Evolutionary conservation across 257 asterid species (phyloP).

Genomic region (Haberlea rhodopensis): DNA sequence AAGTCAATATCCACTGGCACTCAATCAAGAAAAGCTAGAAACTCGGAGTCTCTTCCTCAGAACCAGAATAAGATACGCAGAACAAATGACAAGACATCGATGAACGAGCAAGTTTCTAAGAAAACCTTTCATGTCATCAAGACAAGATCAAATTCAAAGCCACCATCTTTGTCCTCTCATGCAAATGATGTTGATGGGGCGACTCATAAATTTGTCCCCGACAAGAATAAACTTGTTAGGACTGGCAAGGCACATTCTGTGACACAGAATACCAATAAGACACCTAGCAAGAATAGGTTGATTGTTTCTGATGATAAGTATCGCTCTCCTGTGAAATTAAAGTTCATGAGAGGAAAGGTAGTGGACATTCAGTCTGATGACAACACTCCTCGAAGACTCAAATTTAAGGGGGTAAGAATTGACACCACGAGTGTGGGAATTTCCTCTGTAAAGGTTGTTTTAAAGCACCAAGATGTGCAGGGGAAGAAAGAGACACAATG

Average conservation of each 20-base stretch:
- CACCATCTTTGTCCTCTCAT: constrained; percentile 23
- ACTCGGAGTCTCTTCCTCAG: constrained; percentile 23
- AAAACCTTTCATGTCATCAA: constrained; percentile 31
- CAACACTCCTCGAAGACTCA: constrained; percentile 29
- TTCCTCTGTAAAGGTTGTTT: constrained; percentile 25
- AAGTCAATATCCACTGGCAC: constrained; percentile 12
- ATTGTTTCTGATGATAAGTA: constrained; percentile 31
- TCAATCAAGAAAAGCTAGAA: constrained; percentile 21
- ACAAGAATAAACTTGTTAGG: constrained; percentile 12
- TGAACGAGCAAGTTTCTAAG: constrained; percentile 26
- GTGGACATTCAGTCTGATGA: constrained; percentile 28
- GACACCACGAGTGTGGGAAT: constrained; percentile 12
- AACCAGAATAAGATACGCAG: constrained; percentile 13
- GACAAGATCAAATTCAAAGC: constrained; percentile 17
- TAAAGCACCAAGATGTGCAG: constrained; percentile 42
- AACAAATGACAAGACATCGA: constrained; percentile 22
- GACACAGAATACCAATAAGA: constrained; percentile 23
- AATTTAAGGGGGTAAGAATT: constrained; percentile 18
- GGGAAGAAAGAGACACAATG: constrained; percentile 40
- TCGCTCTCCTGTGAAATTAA: constrained; percentile 36
- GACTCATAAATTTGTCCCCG: constrained; percentile 21
- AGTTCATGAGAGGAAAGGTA: constrained; percentile 46
- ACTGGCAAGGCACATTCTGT: constrained; percentile 11
- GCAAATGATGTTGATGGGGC: constrained; percentile 25
- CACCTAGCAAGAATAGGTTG: constrained; percentile 18